These are phyloP conservation scores for Globisporangium nunn DNA, from an alignment of 352 stramenopile species.

Conservation along the genomic window DNA sequence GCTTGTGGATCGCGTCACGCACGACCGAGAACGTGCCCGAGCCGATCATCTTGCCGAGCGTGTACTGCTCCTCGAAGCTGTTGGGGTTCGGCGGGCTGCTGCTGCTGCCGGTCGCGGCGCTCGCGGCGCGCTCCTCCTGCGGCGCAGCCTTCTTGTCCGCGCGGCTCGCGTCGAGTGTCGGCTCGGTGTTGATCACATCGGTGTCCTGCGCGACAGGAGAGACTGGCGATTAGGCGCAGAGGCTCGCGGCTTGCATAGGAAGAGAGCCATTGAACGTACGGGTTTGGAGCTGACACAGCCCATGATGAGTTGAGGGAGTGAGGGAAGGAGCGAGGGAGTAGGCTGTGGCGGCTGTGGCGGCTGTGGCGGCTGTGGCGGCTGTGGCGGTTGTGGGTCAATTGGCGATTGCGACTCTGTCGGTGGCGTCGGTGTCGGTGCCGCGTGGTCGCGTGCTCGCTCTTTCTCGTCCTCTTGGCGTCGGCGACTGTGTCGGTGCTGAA, in stretches of 20 bases:
- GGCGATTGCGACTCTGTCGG: slow-evolving; percentile 4
- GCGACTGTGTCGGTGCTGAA: slow-evolving; percentile 3
- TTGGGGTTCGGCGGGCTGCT: slow-evolving; percentile 37
- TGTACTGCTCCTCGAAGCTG: slow-evolving; percentile 82
- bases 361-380: slow-evolving; percentile 9
- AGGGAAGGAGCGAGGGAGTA: background rate
- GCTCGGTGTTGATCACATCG: slow-evolving; percentile 27
- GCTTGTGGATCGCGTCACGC: slow-evolving; percentile 76
- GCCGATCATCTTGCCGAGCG: slow-evolving; percentile 82
- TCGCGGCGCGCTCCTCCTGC: slow-evolving; percentile 14
- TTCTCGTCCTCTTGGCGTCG: background rate
- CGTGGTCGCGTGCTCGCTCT: background rate
- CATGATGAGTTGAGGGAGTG: slow-evolving; percentile 21
- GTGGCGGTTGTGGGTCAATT: slow-evolving; percentile 11
- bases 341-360: background rate
- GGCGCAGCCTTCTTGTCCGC: slow-evolving; percentile 21
- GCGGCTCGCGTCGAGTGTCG: slow-evolving; percentile 25
- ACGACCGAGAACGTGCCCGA: slow-evolving; percentile 89
- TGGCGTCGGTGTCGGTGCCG: background rate
- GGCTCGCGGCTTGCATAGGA: too few species aligned
- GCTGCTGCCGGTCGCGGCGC: slow-evolving; percentile 1
- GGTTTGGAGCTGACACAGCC: slow-evolving; percentile 73
- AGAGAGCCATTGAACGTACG: slow-evolving; percentile 17
- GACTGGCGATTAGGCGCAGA: background rate
- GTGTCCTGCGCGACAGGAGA: slow-evolving; percentile 20